Percentiles rank a stretch among this genome's conserved stretches.
Conservation (phyloP, 2,329 filamentous ascomycete species). For the Penicillium occitanis region DNA sequence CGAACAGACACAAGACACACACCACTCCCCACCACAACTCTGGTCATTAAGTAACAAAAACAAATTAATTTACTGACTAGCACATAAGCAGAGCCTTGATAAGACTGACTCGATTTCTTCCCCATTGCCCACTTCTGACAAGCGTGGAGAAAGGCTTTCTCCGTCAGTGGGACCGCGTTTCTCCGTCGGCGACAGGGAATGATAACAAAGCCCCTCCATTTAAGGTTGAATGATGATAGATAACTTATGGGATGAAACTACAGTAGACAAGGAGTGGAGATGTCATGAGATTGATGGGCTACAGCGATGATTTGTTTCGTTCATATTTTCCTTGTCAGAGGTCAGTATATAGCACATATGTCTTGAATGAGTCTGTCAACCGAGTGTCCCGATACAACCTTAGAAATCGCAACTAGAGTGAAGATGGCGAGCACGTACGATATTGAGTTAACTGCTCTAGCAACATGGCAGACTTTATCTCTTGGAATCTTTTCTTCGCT, state of each 20-base stretch:
- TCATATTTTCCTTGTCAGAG: not conserved
- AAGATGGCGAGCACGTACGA: not conserved
- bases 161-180: not conserved
- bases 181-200: not conserved
- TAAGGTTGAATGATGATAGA: not conserved
- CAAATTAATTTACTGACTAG: not conserved
- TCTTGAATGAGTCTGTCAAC: not conserved
- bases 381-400: not conserved
- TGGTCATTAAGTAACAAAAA: not conserved
- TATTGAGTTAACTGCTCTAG: not conserved
- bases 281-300: not conserved
- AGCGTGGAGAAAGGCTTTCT: not conserved
- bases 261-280: not conserved
- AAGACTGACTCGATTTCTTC: not conserved
- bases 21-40: not conserved
- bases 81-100: not conserved
- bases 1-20: not conserved
- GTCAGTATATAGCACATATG: not conserved
- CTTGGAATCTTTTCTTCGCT: not conserved
- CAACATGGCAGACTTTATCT: not conserved
- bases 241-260: not conserved
- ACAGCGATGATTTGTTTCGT: not conserved
- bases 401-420: not conserved
- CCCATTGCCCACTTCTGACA: not conserved
- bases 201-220: not conserved